Base-by-base conservation (phyloP, 352 stramenopile genomes). In the Pythium rishiriense region DNA sequence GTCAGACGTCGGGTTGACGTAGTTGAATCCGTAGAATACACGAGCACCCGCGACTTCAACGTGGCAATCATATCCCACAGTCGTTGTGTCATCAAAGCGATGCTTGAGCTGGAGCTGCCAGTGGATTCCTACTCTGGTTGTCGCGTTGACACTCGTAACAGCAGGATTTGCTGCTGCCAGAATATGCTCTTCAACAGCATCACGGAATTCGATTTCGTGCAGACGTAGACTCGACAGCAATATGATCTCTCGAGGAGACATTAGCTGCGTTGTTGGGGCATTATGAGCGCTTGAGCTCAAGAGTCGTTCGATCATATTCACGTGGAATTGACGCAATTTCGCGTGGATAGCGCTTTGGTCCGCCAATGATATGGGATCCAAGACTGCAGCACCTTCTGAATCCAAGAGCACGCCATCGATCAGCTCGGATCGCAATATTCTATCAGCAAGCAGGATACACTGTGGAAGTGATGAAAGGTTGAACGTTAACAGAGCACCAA, bases 1-100 rank as follows among this genome's bases (percentile, higher is more conserved):
- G 11, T 83, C 66, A 0, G 35, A 21, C 15, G 55, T 50, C 0
- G 71, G 68, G n/a, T 73, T 75, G 21, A 72, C 25, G 45, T 87
- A 93, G 39, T 82, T 83, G 55, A 88, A 93, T 1, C 82, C 81
- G 56, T 93, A 93, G 21, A 75, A 69, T 21, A 90, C 66, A 11
- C 62, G 69, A 15, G 85, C 26, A 3, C 74, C 75, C 24, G 74
- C 76, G 26, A 88, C 70, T 57, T 88, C 72, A 21, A 91, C 70
- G 42, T 85, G 65, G 11, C 82, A 90, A 37, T 93, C 82, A 15
- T 87, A 73, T 0, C 79, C 82, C 22, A 89, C 81, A 1, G 77
- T 84, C 0, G 71, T 83, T 11, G 56, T 70, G 45, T 89, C 82
- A 50, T 91, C 76, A 37, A 89, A 75, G 14, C 76, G 65, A 52